Percentiles rank a stretch among this genome's conserved stretches.
phyloP scores from a whole-genome alignment of 2,329 filamentous ascomycete genomes.

The Neoscytalidium dimidiatum region DNA sequence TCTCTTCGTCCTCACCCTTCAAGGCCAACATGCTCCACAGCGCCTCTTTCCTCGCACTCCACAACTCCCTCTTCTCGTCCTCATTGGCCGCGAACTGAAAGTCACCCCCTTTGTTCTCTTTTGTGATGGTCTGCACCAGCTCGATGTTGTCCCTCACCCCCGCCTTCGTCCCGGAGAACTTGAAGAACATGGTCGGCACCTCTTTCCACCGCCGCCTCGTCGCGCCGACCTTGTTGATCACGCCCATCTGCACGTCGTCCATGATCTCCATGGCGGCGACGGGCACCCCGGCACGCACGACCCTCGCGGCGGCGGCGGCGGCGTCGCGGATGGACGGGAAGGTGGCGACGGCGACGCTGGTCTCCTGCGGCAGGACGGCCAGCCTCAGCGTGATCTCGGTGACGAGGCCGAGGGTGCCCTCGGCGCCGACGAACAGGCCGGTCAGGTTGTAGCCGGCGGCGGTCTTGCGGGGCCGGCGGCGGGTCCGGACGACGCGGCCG shows the following conservation, averaged over 20 bases:
- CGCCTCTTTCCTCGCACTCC: conserved; percentile 62
- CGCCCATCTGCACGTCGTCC: conserved; percentile 85
- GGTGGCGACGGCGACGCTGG: conserved; percentile 75
- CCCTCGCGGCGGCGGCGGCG: conserved; percentile 69
- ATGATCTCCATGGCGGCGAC: conserved; percentile 82
- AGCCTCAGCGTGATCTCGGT: conserved; percentile 83
- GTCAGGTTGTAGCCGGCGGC: conserved; percentile 85
- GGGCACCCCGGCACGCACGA: conserved; percentile 73
- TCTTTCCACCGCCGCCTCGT: conserved; percentile 75
- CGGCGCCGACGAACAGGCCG: conserved; percentile 75
- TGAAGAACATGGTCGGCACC: conserved; percentile 78
- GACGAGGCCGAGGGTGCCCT: conserved; percentile 78
- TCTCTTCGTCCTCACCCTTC: conserved; percentile 56
- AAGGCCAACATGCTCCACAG: conserved; percentile 63
- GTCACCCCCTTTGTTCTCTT: conserved; percentile 56
- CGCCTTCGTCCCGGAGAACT: conserved; percentile 75
- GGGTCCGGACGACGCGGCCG: conserved; percentile 76
- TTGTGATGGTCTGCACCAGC: conserved; percentile 68
- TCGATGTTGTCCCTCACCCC: conserved; percentile 70
- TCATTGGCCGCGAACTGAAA: conserved; percentile 58
- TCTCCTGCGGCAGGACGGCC: conserved; percentile 72
- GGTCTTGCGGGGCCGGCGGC: conserved; percentile 71
- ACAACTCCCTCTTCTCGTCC: conserved; percentile 57
- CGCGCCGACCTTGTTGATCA: conserved; percentile 73
- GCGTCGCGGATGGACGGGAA: conserved; percentile 78